A percentile compares a stretch with the other conserved stretches of the same genome.
These are phyloP conservation scores for Wickerhamomyces subpelliculosus DNA, from an alignment of 805 yeast genomes.

Conservation along the genomic window DNA sequence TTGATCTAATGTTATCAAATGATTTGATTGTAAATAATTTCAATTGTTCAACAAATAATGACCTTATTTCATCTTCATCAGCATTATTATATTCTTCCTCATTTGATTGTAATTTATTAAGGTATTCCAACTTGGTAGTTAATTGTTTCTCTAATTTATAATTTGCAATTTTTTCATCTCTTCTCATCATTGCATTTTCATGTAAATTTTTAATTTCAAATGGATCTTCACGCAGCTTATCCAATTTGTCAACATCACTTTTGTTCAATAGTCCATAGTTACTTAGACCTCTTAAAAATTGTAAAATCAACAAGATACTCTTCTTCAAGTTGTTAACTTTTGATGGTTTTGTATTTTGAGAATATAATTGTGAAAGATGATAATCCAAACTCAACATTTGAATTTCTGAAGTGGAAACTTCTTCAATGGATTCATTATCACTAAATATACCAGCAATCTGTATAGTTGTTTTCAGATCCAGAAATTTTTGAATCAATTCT, in stretches of 20 bases:
- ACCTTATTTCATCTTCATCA: slow-evolving; percentile 63
- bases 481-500: slow-evolving; percentile 32
- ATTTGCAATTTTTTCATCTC: slow-evolving; percentile 69
- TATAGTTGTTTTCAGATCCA: slow-evolving; percentile 37
- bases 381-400: slow-evolving; percentile 55
- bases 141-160: slow-evolving; percentile 56
- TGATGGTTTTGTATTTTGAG: slow-evolving; percentile 23
- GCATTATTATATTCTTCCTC: slow-evolving; percentile 25
- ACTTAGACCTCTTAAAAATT: slow-evolving; percentile 37
- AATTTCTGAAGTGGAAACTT: slow-evolving; percentile 56
- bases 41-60: slow-evolving; percentile 49
- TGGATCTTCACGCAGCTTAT: slow-evolving; percentile 21
- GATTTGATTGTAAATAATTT: slow-evolving; percentile 44
- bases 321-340: slow-evolving; percentile 30
- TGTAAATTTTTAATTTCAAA: slow-evolving; percentile 29
- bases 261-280: slow-evolving; percentile 38
- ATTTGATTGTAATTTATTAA: slow-evolving; percentile 30
- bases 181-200: slow-evolving; percentile 33
- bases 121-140: slow-evolving; percentile 31
- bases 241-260: slow-evolving; percentile 30
- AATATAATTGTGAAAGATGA: slow-evolving; percentile 38
- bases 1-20: slow-evolving; percentile 48
- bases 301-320: slow-evolving; percentile 37
- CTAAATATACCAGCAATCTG: slow-evolving; percentile 57
- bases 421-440: slow-evolving; percentile 63